Conservation (phyloP, 441 rosid species). For the Pelargonium australe region DNA sequence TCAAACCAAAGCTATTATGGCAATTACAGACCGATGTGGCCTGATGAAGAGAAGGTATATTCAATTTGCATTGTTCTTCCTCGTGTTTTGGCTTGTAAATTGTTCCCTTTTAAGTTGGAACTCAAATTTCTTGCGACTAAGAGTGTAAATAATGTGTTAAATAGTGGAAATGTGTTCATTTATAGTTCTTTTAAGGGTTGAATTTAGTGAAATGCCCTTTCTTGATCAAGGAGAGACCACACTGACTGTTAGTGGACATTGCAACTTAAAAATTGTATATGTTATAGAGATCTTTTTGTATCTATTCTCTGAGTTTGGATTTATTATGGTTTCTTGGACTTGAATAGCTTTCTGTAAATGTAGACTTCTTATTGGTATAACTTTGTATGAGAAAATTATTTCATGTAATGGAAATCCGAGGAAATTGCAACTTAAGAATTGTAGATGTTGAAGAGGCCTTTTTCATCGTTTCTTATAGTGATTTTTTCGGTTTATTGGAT, state of each 20-base stretch:
- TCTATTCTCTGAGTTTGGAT: not conserved
- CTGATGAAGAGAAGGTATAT: constrained; percentile 9
- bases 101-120: not conserved
- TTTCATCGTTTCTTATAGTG: too few relatives aligned
- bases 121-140: not conserved
- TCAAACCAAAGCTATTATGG: constrained; percentile 7
- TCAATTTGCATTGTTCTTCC: not conserved
- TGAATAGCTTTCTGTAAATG: too few relatives aligned
- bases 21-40: constrained; percentile 8
- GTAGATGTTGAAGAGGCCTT: too few relatives aligned
- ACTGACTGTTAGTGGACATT: not conserved
- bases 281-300: not conserved
- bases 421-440: too few relatives aligned
- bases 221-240: too few relatives aligned
- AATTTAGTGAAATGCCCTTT: too few relatives aligned
- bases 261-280: not conserved
- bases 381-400: too few relatives aligned
- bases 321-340: not conserved
- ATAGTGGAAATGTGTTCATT: not conserved
- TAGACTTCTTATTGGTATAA: too few relatives aligned
- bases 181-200: not conserved
- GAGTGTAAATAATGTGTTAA: not conserved
- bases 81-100: not conserved
- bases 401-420: too few relatives aligned
- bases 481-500: too few relatives aligned